Base-by-base conservation (phyloP, 257 asterid genomes). In the Echium plantagineum region DNA sequence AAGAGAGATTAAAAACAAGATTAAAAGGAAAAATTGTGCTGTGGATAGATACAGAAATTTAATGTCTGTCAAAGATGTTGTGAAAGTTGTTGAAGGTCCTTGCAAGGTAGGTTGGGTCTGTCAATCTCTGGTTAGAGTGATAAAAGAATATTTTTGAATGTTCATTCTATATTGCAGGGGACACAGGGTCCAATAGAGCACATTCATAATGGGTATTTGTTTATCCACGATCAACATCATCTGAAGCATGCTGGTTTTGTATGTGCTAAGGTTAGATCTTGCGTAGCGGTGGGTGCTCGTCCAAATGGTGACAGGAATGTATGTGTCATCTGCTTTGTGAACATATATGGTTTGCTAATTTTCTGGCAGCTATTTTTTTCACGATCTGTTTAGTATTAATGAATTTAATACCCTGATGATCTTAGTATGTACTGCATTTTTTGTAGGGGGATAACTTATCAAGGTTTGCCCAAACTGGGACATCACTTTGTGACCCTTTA, bases 181-280 rank as follows among this genome's bases (percentile, higher is more conserved):
- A 86, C 86, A 66, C 96, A 86, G 73, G 99, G 99, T 46, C 90
- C 96, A n/a, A 79, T 89, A 28, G 99, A 89, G 67, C 99, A 89
- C 71, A 86, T 93, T 35, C 83, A 64, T 68, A 85, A 64, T 65
- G 94, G 97, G 59, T 74, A 89, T 71, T 60, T 93, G 67, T 93
- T 93, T 71, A 72, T 93, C 55, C 81, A 79, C 72, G 95, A 89
- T 66, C 83, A 95, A 4, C 95, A 86, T 81, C 99, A 89, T 78
- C 96, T 84, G 15, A 97, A 93, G 83, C 99, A 93, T 71, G 96
- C 95, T 70, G 97, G 96, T 63, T 93, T 82, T 81, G 86, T 93
- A 58, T 93, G 97, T 61, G 97, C 85, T 60, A 93, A 86, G 77
- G 67, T 94, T n/a, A 87, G 85, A 61, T 81, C 84, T 59, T 89